Evolutionary conservation across 768 basidiomycete genomes (phyloP).

Genomic region (Harrya chromipes): DNA sequence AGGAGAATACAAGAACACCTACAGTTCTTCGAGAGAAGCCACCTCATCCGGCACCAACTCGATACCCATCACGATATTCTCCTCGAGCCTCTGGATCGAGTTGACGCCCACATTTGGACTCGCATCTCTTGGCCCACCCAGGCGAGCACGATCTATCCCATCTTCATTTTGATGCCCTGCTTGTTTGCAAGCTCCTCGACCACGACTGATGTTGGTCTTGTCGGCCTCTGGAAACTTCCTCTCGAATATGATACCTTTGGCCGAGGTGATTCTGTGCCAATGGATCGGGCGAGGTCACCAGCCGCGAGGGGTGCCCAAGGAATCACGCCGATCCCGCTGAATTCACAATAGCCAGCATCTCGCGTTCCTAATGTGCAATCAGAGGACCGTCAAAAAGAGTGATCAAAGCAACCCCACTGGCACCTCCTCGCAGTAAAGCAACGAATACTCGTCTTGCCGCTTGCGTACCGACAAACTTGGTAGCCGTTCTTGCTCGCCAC

Average conservation of each 20-base stretch:
- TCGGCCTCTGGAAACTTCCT: constrained; percentile 28
- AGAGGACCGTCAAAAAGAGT: not conserved
- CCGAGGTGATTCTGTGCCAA: constrained; percentile 18
- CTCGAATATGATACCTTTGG: constrained; percentile 25
- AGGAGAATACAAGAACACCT: not conserved
- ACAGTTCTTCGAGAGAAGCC: constrained; percentile 31
- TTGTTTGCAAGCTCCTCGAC: constrained; percentile 42
- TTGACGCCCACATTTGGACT: constrained; percentile 46
- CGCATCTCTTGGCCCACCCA: constrained; percentile 41
- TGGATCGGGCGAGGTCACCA: constrained; percentile 39
- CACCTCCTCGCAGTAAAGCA: constrained; percentile 57
- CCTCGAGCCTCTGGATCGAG: constrained; percentile 30
- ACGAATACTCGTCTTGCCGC: constrained; percentile 48
- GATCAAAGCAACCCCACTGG: not conserved
- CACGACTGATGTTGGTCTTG: constrained; percentile 35
- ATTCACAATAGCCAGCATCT: constrained; percentile 45
- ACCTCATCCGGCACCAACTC: constrained; percentile 29
- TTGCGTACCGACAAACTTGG: constrained; percentile 57
- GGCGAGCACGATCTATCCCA: constrained; percentile 45
- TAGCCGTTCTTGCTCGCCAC: constrained; percentile 44
- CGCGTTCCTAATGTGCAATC: constrained; percentile 35
- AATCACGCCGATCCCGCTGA: constrained; percentile 50
- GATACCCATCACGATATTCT: constrained; percentile 27
- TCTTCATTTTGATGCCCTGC: constrained; percentile 36
- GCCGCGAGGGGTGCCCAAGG: constrained; percentile 46